Base-by-base conservation (phyloP, 1,139 yeast species). In the Barnettozyma hawaiiensis region DNA sequence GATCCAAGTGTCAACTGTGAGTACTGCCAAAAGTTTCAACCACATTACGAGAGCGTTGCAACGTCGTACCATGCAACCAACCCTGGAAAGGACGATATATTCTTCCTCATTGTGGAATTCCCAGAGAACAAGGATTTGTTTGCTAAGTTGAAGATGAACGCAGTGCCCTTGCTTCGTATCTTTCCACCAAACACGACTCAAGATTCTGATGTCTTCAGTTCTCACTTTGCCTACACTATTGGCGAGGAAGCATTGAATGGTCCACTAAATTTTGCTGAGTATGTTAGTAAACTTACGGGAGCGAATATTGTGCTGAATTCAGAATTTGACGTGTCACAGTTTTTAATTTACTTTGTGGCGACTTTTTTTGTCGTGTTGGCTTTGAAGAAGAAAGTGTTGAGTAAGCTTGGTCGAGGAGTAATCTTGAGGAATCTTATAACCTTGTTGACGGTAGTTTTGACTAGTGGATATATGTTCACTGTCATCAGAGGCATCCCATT, bases 381-480 rank as follows among this genome's bases (percentile, higher is more conserved):
- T 1, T 47, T 81, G 34, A 78, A 76, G 60, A 78, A 75, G 53
- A 73, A 36, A 51, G 57, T 51, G 40, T 60, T 48, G 31, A 75
- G 58, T 49, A 65, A 21, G 57, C 59, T 51, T 47, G 66, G 49
- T 47, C 63, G 50, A 53, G 56, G 54, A 40, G 51, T 65, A 40
- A 60, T 67, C 12, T 65, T 73, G 50, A 57, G 67, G 47, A 46
- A 69, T 3, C 36, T 78, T 2, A 60, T 73, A 11, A 59, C 80
- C 8, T 47, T 60, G 0, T 53, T 71, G 7, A 65, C 78, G 14
- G 59, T 75, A 40, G 48, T 70, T 1, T 73, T 76, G 44, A 61
- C 72, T 9, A 70, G 84, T 29, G 94, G 94, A 2, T 76, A 75
- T 50, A 80, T 76, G 61, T 84, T 78, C 55, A 73, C 84, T 1